Percentiles rank a stretch among this genome's conserved stretches.
Conservation (phyloP, 345 rosid genomes). For the Salix purpurea region DNA sequence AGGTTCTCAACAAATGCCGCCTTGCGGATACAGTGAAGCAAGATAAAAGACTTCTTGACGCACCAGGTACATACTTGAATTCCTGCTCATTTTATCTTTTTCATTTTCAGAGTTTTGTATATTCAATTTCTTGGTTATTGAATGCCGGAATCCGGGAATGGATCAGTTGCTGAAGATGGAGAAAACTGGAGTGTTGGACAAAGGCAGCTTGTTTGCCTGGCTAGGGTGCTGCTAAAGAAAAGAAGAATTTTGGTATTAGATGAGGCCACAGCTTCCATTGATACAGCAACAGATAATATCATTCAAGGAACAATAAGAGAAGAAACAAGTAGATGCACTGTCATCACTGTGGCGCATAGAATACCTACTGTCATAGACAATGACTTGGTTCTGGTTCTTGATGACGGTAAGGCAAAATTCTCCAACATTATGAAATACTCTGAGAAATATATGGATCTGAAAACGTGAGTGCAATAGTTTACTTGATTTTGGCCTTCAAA, state of each 20-base stretch:
- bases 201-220: slow-evolving; percentile 83
- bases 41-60: slow-evolving; percentile 55
- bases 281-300: slow-evolving; percentile 70
- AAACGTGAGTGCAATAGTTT: too few species aligned
- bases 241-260: slow-evolving; percentile 68
- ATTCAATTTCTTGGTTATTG: background rate
- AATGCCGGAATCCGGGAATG: slow-evolving; percentile 10
- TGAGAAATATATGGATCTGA: background rate
- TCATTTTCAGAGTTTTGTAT: background rate
- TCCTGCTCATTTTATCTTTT: background rate
- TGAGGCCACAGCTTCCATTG: slow-evolving; percentile 90
- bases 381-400: slow-evolving; percentile 80
- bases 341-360: slow-evolving; percentile 82
- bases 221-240: slow-evolving; percentile 65
- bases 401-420: slow-evolving; percentile 44
- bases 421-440: background rate
- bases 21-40: slow-evolving; percentile 46
- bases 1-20: slow-evolving; percentile 59
- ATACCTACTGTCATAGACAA: slow-evolving; percentile 78
- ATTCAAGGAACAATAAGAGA: slow-evolving; percentile 70
- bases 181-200: slow-evolving; percentile 95
- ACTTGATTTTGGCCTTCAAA: too few species aligned
- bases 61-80: slow-evolving; percentile 33
- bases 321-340: slow-evolving; percentile 70
- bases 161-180: slow-evolving; percentile 78